Evolutionary conservation across 1,284 basidiomycete species (phyloP).

Genomic region (Apiotrichum mycotoxinovorans): DNA sequence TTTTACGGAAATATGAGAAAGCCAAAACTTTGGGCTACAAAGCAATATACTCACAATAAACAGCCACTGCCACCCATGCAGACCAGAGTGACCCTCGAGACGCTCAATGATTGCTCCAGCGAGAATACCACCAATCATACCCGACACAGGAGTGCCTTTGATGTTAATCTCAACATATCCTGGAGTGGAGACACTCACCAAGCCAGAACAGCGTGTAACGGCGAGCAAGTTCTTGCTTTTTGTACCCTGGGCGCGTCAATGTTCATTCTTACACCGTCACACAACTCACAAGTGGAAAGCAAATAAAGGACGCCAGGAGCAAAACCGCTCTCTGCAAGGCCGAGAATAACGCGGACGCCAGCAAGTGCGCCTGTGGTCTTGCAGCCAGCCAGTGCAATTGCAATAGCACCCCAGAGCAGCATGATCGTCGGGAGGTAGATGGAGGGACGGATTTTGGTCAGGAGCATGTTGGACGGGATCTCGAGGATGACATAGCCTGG

Average conservation of each 20-base stretch:
- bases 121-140: conserved; percentile 32
- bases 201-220: conserved; percentile 22
- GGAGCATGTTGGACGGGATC: conserved; percentile 29
- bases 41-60: conserved; percentile 4
- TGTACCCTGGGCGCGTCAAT: no score
- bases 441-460: conserved; percentile 20
- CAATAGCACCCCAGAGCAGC: conserved; percentile 24
- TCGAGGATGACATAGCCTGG: conserved; percentile 12
- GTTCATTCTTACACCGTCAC: no score
- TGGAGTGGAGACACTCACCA: not conserved
- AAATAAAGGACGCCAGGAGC: conserved; percentile 17
- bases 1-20: no score
- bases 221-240: conserved; percentile 9
- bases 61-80: conserved; percentile 21
- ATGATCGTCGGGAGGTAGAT: conserved; percentile 29
- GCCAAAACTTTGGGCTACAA: no score
- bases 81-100: conserved; percentile 5
- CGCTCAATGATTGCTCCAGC: conserved; percentile 25
- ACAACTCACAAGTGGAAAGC: conserved; percentile 2
- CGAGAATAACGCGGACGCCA: conserved; percentile 19
- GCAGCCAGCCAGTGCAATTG: conserved; percentile 11
- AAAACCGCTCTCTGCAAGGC: conserved; percentile 12
- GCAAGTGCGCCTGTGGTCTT: conserved; percentile 12
- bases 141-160: conserved; percentile 14
- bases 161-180: no score